These are phyloP conservation scores for Hordeum pubiflorum DNA, from an alignment of 202 grass and related monocot species.

Conservation along the genomic window DNA sequence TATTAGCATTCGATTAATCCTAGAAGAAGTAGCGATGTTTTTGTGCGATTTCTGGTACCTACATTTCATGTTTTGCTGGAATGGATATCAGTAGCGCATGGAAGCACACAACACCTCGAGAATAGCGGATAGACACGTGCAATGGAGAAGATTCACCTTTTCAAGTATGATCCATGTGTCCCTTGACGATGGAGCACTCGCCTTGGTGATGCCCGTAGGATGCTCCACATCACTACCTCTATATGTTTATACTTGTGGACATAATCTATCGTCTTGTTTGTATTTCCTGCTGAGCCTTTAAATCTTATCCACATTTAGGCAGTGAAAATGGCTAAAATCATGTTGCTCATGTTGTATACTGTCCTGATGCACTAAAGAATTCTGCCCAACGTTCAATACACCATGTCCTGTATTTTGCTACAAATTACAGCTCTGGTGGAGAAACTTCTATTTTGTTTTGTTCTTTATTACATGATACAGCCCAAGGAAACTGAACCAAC, in stretches of 20 bases:
- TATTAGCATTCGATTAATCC: not conserved
- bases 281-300: not conserved
- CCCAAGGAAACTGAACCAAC: slow-evolving; percentile 21
- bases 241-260: not conserved
- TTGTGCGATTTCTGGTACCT: not conserved
- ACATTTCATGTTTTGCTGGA: not conserved
- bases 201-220: too few species aligned
- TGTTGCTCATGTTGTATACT: not conserved
- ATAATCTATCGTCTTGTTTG: not conserved
- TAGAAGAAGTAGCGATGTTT: not conserved
- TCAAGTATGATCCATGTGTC: too few species aligned
- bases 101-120: too few species aligned
- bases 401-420: not conserved
- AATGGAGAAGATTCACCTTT: too few species aligned
- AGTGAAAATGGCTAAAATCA: not conserved
- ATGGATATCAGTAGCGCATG: too few species aligned
- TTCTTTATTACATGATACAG: not conserved
- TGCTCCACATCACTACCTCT: not conserved
- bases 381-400: not conserved
- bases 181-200: too few species aligned
- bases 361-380: not conserved
- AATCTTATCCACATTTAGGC: not conserved
- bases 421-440: not conserved
- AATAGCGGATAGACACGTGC: too few species aligned
- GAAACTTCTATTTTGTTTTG: not conserved